Evolutionary conservation across 148 eudicot species (phyloP).

Genomic region (Diospyros lotus): DNA sequence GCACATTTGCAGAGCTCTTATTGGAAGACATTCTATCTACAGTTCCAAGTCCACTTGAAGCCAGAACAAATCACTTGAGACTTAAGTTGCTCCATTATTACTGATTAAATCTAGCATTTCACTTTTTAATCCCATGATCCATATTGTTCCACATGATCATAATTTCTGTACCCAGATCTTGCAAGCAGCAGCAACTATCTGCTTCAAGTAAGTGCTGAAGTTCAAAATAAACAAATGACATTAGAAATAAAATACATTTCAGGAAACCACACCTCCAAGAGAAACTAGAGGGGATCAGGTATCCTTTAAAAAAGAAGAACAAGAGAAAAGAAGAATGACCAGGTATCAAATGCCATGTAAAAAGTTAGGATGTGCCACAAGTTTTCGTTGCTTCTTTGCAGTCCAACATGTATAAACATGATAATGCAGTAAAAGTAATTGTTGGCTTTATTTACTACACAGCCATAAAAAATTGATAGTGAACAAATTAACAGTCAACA

Average conservation of each 20-base stretch:
- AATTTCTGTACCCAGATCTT: background rate
- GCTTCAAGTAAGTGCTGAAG: background rate
- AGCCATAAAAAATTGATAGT: no score
- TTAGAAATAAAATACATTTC: background rate
- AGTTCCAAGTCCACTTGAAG: conserved; percentile 26
- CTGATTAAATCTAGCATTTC: conserved; percentile 17
- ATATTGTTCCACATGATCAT: background rate
- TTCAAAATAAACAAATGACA: background rate
- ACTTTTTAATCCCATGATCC: conserved; percentile 7
- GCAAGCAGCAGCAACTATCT: conserved; percentile 2
- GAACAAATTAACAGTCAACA: no score
- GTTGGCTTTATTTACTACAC: no score
- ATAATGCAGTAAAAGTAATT: no score
- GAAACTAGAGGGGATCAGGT: background rate
- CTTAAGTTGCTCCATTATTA: conserved; percentile 22
- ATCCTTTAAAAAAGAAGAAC: background rate
- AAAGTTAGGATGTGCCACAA: no score
- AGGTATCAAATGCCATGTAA: no score
- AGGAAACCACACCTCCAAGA: background rate
- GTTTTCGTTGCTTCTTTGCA: no score
- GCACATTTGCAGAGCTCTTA: conserved; percentile 28
- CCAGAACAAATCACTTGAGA: conserved; percentile 19
- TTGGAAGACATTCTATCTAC: conserved; percentile 39
- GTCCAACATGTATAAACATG: no score
- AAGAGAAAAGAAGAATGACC: background rate